Conservation (phyloP, 2,329 filamentous ascomycete genomes). For the Diplocarpon mali region DNA sequence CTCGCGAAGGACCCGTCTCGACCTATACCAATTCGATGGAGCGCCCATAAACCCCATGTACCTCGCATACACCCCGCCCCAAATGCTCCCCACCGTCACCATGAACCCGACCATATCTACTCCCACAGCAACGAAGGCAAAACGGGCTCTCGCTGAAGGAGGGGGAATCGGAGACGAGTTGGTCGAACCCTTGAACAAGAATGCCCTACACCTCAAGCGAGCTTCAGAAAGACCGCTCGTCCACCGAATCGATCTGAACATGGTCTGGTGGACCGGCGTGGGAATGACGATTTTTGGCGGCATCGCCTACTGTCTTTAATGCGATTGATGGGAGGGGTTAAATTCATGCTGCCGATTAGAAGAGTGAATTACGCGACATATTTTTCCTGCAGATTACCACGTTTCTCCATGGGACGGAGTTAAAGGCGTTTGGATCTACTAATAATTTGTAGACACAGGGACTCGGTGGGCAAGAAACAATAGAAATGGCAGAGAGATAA, state of each 20-base stretch:
- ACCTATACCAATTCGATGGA: conserved; percentile 53
- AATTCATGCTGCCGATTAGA: neutral
- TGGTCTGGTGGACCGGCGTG: conserved; percentile 27
- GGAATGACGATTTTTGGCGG: conserved; percentile 27
- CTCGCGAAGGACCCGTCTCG: conserved; percentile 49
- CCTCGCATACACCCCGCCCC: conserved; percentile 47
- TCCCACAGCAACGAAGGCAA: conserved; percentile 29
- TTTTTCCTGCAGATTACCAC: neutral
- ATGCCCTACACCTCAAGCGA: conserved; percentile 24
- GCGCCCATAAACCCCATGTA: conserved; percentile 58
- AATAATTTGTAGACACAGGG: neutral
- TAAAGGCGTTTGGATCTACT: neutral
- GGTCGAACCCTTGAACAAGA: conserved; percentile 30
- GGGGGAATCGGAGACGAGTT: conserved; percentile 24
- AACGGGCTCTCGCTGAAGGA: conserved; percentile 19
- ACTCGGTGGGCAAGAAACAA: neutral
- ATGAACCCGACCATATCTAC: conserved; percentile 42
- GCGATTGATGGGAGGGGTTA: neutral
- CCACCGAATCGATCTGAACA: conserved; percentile 20
- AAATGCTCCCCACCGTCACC: conserved; percentile 59
- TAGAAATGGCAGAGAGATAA: too few species aligned
- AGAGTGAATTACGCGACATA: neutral
- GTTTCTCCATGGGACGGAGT: conserved; percentile 1
- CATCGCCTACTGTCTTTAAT: conserved; percentile 26
- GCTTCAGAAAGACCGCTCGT: conserved; percentile 13